These are phyloP conservation scores for Pseudoturritis turrita DNA, from an alignment of 345 rosid species.

Conservation along the genomic window DNA sequence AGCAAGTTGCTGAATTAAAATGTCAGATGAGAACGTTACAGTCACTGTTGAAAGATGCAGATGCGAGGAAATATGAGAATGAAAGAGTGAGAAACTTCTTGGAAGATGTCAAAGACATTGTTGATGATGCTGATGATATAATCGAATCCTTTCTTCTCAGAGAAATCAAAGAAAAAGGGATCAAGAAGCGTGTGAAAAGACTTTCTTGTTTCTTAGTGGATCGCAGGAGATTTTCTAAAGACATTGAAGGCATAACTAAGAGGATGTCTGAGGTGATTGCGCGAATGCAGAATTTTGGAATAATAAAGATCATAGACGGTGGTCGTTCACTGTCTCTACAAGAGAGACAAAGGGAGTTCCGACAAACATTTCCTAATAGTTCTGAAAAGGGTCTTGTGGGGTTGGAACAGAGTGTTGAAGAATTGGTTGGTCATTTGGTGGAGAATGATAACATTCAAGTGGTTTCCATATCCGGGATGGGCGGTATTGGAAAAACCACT, in stretches of 20 bases:
- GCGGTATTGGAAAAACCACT: constrained; percentile 49
- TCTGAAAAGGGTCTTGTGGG: constrained; percentile 35
- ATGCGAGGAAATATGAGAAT: constrained; percentile 15
- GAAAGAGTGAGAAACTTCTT: constrained; percentile 5
- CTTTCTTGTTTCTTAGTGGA: not conserved
- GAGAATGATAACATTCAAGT: not conserved
- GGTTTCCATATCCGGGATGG: constrained; percentile 44
- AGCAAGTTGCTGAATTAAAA: constrained; percentile 1
- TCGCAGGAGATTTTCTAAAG: not conserved
- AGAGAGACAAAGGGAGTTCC: not conserved
- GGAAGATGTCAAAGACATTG: constrained; percentile 1
- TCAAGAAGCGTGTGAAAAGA: not conserved
- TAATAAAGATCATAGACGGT: not conserved
- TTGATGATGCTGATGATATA: constrained; percentile 27
- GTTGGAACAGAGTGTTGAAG: constrained; percentile 10
- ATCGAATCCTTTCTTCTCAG: constrained; percentile 17
- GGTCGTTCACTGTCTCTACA: not conserved
- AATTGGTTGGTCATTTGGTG: constrained; percentile 18
- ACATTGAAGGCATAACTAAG: constrained; percentile 13
- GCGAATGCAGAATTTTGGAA: constrained; percentile 27
- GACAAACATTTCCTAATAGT: constrained; percentile 18
- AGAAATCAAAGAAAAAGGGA: not conserved
- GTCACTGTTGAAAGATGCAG: constrained; percentile 27
- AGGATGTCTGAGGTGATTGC: constrained; percentile 17
- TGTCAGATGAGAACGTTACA: constrained; percentile 12